Evolutionary conservation across 352 stramenopile species (phyloP).

Genomic region (Globisporangium lucens): DNA sequence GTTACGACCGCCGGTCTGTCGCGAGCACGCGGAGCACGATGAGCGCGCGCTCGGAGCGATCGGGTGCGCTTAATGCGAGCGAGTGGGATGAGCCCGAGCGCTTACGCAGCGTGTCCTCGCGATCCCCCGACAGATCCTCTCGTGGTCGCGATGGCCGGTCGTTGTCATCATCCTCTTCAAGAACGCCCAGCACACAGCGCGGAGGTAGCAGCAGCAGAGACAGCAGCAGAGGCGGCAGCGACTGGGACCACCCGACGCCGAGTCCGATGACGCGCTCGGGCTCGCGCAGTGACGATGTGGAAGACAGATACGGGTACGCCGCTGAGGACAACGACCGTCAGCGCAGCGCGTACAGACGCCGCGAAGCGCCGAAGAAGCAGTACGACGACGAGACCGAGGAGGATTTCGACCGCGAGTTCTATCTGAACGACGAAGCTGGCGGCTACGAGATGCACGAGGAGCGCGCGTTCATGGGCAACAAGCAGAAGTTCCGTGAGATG

Average conservation of each 20-base stretch:
- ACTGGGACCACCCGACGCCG: slow-evolving; percentile 53
- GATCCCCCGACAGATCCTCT: slow-evolving; percentile 3
- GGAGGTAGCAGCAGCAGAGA: slow-evolving; percentile 8
- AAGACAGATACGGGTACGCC: slow-evolving; percentile 15
- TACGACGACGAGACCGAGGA: slow-evolving; percentile 86
- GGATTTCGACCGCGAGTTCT: slow-evolving; percentile 95
- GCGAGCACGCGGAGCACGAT: slow-evolving; percentile 19
- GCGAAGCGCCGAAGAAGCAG: slow-evolving; percentile 59
- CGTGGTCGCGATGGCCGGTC: background rate
- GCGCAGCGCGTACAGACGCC: slow-evolving; percentile 7
- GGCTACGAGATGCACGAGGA: slow-evolving; percentile 53
- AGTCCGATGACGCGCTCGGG: slow-evolving; percentile 28
- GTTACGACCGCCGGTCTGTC: slow-evolving; percentile 9
- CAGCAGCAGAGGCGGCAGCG: slow-evolving; percentile 16
- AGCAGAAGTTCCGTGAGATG: slow-evolving; percentile 87
- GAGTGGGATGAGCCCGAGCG: slow-evolving; percentile 80
- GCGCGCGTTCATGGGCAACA: slow-evolving; percentile 91
- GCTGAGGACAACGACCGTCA: slow-evolving; percentile 13
- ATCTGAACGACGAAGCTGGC: slow-evolving; percentile 90
- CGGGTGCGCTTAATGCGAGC: slow-evolving; percentile 40
- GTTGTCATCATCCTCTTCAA: background rate
- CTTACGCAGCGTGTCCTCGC: slow-evolving; percentile 46
- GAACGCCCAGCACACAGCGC: slow-evolving; percentile 29
- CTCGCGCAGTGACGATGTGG: background rate
- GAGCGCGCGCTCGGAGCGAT: slow-evolving; percentile 28